Evolutionary conservation across 768 basidiomycete genomes (phyloP).

Genomic region (Cystobasidium ongulense): DNA sequence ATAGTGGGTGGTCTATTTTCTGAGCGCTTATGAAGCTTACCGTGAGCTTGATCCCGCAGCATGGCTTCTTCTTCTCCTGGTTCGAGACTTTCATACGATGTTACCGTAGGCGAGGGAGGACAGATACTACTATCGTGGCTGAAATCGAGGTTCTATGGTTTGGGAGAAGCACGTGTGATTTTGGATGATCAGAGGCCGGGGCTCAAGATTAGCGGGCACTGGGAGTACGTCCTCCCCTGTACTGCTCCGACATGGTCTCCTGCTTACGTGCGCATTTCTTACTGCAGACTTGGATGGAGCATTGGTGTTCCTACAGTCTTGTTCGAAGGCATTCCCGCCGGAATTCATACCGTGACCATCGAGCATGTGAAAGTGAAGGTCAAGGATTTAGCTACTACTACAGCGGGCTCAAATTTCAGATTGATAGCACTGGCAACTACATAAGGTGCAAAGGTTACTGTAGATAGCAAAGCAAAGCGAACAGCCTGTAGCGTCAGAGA

Average conservation of each 20-base stretch:
- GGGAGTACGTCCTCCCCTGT: neutral
- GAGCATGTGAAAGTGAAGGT: neutral
- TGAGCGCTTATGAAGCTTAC: neutral
- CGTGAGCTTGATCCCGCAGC: neutral
- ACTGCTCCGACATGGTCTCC: neutral
- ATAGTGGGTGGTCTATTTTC: neutral
- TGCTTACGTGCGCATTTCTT: neutral
- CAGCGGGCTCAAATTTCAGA: neutral
- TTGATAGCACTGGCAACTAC: neutral
- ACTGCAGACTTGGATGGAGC: neutral
- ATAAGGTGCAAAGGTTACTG: neutral
- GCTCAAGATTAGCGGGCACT: neutral
- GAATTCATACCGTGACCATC: neutral
- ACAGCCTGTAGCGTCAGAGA: too few species aligned
- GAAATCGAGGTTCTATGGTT: neutral
- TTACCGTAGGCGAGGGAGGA: neutral
- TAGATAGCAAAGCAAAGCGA: neutral
- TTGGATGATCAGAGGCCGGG: neutral
- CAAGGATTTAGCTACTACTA: too few species aligned
- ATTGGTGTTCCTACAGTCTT: neutral
- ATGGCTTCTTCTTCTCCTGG: neutral
- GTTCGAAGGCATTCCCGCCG: neutral
- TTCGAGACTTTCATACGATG: neutral
- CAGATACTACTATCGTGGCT: neutral
- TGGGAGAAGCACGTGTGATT: conserved; percentile 2